Conservation (phyloP, 1,284 basidiomycete genomes). For the Microbotryomycetes sp. region DNA sequence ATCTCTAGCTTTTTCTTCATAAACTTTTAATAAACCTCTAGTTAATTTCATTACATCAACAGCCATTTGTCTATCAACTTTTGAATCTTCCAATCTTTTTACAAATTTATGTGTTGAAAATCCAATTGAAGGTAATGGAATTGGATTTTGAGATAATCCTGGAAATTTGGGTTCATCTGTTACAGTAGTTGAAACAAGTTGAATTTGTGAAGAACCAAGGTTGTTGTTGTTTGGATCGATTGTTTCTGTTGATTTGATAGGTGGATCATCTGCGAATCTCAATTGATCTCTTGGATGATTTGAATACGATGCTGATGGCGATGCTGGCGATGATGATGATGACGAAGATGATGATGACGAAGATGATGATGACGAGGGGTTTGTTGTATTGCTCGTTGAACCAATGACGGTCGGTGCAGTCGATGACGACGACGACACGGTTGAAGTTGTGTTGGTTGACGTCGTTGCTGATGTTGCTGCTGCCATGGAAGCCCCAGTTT, state of each 20-base stretch:
- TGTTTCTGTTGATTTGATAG: not conserved
- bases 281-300: not conserved
- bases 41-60: slow-evolving; percentile 72
- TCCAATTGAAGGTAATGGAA: slow-evolving; percentile 30
- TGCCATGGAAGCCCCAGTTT: too few relatives aligned
- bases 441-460: too few relatives aligned
- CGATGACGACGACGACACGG: too few relatives aligned
- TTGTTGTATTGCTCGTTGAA: too few relatives aligned
- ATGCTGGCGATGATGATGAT: too few relatives aligned
- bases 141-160: slow-evolving; percentile 12
- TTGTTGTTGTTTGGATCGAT: not conserved
- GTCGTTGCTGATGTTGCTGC: too few relatives aligned
- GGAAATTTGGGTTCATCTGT: slow-evolving; percentile 22
- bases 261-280: not conserved
- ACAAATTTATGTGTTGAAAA: slow-evolving; percentile 38
- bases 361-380: too few relatives aligned
- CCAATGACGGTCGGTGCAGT: too few relatives aligned
- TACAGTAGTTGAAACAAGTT: slow-evolving; percentile 17
- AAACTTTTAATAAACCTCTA: slow-evolving; percentile 66
- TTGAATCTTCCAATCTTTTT: slow-evolving; percentile 18
- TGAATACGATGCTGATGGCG: too few relatives aligned
- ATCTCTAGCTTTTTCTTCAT: slow-evolving; percentile 64
- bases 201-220: not conserved
- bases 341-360: too few relatives aligned
- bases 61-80: slow-evolving; percentile 17